Evolutionary conservation across 805 yeast genomes (phyloP).

Genomic region (Brettanomyces sp.): DNA sequence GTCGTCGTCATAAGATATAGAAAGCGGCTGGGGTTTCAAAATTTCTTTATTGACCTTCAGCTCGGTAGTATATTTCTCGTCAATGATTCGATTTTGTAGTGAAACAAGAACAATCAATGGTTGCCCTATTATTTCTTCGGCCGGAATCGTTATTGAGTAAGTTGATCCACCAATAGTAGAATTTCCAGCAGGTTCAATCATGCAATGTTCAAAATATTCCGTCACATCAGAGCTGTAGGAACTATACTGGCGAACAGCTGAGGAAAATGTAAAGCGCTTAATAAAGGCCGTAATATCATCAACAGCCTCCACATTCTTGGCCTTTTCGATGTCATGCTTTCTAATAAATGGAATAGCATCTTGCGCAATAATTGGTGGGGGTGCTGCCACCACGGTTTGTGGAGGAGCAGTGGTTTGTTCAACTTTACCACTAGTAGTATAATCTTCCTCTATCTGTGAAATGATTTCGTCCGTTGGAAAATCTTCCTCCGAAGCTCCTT

Average conservation of each 20-base stretch:
- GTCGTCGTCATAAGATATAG: conserved; percentile 26
- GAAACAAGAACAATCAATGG: conserved; percentile 36
- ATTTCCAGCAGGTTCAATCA: conserved; percentile 25
- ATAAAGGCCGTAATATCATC: conserved; percentile 27
- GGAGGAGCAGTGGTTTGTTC: neutral
- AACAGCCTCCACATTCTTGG: conserved; percentile 11
- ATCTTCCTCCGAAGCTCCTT: conserved; percentile 4
- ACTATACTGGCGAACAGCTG: conserved; percentile 21
- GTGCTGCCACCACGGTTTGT: neutral
- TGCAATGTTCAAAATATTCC: conserved; percentile 18
- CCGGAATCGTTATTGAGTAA: conserved; percentile 38
- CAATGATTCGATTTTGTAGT: conserved; percentile 31
- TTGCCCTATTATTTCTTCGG: conserved; percentile 29
- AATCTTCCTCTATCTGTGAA: neutral
- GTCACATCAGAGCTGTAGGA: conserved; percentile 8
- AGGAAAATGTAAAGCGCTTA: conserved; percentile 28
- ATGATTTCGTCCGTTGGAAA: neutral
- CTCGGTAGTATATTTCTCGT: conserved; percentile 28
- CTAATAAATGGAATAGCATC: conserved; percentile 16
- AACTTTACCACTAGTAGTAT: neutral
- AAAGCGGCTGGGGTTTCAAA: conserved; percentile 32
- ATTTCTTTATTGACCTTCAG: conserved; percentile 36
- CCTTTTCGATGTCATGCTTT: conserved; percentile 14
- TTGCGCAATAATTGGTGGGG: conserved; percentile 16
- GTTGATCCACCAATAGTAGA: conserved; percentile 26